Percentiles rank a stretch among this genome's conserved stretches.
These are phyloP conservation scores for Solanum sitiens DNA, from an alignment of 257 asterid species.

Conservation along the genomic window DNA sequence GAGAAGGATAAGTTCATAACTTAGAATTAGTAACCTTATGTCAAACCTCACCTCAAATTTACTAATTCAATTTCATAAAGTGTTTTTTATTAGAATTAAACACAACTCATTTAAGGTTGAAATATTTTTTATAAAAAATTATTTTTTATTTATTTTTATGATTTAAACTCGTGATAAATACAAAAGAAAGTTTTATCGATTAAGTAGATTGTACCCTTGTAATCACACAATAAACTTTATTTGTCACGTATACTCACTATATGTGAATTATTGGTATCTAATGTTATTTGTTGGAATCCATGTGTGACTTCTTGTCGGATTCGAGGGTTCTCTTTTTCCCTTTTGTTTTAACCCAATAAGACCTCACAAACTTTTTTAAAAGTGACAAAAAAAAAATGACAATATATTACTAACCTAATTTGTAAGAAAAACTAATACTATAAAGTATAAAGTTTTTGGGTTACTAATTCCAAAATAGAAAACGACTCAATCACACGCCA, in stretches of 20 bases:
- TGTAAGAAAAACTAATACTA: background rate
- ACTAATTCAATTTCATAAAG: background rate
- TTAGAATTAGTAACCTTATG: fast-evolving
- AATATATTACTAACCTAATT: background rate
- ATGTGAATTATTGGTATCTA: background rate
- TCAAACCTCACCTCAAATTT: background rate
- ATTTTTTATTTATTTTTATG: background rate
- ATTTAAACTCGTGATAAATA: background rate
- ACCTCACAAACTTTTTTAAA: background rate
- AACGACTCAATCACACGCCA: background rate
- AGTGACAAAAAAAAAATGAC: background rate
- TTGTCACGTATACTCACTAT: background rate
- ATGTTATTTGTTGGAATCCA: background rate
- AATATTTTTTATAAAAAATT: background rate
- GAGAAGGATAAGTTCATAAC: too few relatives aligned
- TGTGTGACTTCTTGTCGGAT: background rate
- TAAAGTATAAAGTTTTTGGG: background rate
- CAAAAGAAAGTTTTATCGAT: background rate
- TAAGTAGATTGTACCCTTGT: background rate
- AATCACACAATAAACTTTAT: background rate
- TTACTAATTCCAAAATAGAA: background rate
- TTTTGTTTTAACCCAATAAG: background rate
- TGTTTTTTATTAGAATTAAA: background rate
- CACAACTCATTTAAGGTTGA: background rate
- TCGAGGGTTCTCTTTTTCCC: background rate